phyloP scores from a whole-genome alignment of 2,329 filamentous ascomycete genomes.

The Onygena corvina region DNA sequence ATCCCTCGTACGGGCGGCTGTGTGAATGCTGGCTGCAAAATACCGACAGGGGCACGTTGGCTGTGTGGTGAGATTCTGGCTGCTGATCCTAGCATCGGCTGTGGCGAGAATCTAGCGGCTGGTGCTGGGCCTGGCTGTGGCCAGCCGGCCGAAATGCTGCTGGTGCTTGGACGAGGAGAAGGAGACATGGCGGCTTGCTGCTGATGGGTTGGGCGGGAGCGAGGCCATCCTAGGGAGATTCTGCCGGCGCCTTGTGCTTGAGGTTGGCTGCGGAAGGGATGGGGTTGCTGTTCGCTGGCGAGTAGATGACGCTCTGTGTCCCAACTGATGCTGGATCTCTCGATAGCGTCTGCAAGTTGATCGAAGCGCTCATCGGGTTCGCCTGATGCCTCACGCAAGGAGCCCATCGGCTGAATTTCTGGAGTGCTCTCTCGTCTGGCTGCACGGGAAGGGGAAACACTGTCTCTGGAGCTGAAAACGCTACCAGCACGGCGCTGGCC shows the following conservation, averaged over 20 bases:
- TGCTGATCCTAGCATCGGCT: too few species aligned
- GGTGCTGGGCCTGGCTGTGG: not conserved
- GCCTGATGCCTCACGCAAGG: slow-evolving; percentile 17
- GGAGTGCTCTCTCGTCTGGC: slow-evolving; percentile 12
- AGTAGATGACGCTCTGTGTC: slow-evolving; percentile 14
- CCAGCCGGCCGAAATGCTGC: not conserved
- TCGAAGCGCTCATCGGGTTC: slow-evolving; percentile 10
- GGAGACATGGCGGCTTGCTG: not conserved
- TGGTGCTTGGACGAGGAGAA: not conserved
- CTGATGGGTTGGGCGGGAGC: not conserved
- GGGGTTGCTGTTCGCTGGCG: not conserved
- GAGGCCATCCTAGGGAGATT: not conserved
- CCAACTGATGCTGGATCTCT: slow-evolving; percentile 16
- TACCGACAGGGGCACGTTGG: not conserved
- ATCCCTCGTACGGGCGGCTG: too few species aligned
- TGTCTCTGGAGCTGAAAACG: not conserved
- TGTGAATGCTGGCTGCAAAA: not conserved
- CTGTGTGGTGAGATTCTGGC: too few species aligned
- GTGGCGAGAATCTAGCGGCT: not conserved
- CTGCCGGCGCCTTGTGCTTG: not conserved
- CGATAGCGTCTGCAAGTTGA: slow-evolving; percentile 1
- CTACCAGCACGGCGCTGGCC: slow-evolving; percentile 2
- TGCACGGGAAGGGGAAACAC: not conserved
- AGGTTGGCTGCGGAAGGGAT: not conserved
- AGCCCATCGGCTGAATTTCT: slow-evolving; percentile 18